Conservation (phyloP, 441 rosid species). For the Aquilaria agallochum region DNA sequence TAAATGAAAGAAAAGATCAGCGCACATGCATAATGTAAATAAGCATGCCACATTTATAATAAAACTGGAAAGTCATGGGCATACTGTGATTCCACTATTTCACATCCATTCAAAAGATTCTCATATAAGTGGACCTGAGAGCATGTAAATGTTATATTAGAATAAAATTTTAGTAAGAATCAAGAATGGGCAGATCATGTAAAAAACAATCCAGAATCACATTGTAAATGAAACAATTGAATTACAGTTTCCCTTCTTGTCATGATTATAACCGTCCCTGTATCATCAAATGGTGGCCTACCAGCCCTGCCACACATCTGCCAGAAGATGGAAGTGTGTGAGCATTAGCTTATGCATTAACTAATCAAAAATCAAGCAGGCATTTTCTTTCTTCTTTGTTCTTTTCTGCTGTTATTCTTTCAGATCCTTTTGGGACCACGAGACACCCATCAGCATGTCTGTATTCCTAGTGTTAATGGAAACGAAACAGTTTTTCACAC, state of each 20-base stretch:
- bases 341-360: not conserved
- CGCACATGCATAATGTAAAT: conserved; percentile 7
- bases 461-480: too few species aligned
- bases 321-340: conserved; percentile 7
- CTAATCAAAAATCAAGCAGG: conserved; percentile 8
- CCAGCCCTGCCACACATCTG: conserved; percentile 99
- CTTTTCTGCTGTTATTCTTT: too few species aligned
- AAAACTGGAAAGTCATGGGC: conserved; percentile 26
- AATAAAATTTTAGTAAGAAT: conserved; percentile 12
- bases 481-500: too few species aligned
- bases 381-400: conserved; percentile 1
- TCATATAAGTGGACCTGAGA: conserved; percentile 88
- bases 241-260: conserved; percentile 94
- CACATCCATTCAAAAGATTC: conserved; percentile 91
- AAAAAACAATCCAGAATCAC: conserved; percentile 15
- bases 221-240: conserved; percentile 15
- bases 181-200: conserved; percentile 5
- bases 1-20: conserved; percentile 15
- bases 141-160: conserved; percentile 16
- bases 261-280: conserved; percentile 94
- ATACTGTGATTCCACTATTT: conserved; percentile 97
- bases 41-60: conserved; percentile 4
- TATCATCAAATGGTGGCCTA: conserved; percentile 96
- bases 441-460: too few species aligned
- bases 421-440: not conserved